A percentile compares a stretch with the other conserved stretches of the same genome.
Evolutionary conservation across 2,329 filamentous ascomycete species (phyloP).

Genomic region (Aspergillus glaucus): DNA sequence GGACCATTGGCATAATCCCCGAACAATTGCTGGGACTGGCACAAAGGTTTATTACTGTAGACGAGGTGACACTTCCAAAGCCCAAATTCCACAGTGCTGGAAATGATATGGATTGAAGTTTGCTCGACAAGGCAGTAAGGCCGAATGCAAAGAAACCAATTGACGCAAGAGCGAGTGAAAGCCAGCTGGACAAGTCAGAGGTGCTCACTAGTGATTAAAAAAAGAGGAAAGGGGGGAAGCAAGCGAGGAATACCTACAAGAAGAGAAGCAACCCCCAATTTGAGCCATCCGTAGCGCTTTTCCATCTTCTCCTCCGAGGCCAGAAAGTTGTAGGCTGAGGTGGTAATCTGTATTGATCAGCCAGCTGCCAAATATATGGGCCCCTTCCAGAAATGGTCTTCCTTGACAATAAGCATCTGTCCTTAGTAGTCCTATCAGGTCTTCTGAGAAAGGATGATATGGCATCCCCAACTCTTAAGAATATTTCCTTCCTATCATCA

Average conservation of each 20-base stretch:
- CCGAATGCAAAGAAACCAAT: not conserved
- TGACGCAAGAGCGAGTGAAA: not conserved
- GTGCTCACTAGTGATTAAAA: no score
- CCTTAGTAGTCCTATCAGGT: constrained; percentile 9
- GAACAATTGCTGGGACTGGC: not conserved
- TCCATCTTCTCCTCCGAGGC: no score
- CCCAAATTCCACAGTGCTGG: not conserved
- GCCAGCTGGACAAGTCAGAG: no score
- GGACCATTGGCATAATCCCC: not conserved
- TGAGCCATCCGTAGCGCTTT: no score
- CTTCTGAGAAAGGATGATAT: constrained; percentile 18
- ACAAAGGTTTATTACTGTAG: not conserved
- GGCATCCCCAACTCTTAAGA: constrained; percentile 22
- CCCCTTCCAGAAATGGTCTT: not conserved
- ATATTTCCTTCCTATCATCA: not conserved
- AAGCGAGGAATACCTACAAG: no score
- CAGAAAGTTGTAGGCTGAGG: no score
- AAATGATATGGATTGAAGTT: not conserved
- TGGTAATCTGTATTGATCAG: no score
- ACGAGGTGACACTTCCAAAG: not conserved
- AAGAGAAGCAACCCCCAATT: no score
- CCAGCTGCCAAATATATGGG: no score
- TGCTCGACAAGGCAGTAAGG: not conserved
- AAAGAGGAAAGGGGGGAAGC: no score
- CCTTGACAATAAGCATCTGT: constrained; percentile 5